Evolutionary conservation across 257 asterid genomes (phyloP).

Genomic region (Anisodus tanguticus): DNA sequence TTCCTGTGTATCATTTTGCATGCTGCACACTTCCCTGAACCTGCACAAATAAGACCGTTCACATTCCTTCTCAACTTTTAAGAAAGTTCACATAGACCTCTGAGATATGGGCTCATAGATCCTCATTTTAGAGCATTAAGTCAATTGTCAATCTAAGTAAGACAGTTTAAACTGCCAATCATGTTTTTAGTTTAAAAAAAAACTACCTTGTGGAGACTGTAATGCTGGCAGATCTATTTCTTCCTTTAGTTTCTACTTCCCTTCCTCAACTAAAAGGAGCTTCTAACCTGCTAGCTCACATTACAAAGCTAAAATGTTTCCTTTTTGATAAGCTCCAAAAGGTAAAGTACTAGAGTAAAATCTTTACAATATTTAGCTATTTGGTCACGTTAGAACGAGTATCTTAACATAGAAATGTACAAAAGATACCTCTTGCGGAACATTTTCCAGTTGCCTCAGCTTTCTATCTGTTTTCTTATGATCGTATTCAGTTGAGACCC

Average conservation of each 20-base stretch:
- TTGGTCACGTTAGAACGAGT: background rate
- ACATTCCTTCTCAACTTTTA: background rate
- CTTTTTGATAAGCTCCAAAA: background rate
- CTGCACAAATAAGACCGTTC: constrained; percentile 15
- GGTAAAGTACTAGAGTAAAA: background rate
- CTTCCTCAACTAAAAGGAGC: background rate
- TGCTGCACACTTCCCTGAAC: constrained; percentile 20
- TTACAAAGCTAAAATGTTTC: background rate
- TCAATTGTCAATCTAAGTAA: background rate
- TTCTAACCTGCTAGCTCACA: background rate
- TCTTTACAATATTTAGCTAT: constrained; percentile 1
- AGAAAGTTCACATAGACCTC: background rate
- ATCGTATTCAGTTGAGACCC: constrained; percentile 11
- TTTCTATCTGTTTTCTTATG: background rate
- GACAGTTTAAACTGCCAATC: too few species aligned
- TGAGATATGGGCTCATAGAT: background rate
- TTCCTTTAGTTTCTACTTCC: background rate
- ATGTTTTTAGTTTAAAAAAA: too few species aligned
- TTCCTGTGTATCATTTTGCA: constrained; percentile 7
- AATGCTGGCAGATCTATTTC: background rate
- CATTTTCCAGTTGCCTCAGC: constrained; percentile 25
- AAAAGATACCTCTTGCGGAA: constrained; percentile 17
- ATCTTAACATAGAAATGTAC: background rate
- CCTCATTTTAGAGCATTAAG: background rate
- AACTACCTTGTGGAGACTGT: background rate